These are phyloP conservation scores for Chrysosporium queenslandicum DNA, from an alignment of 2,329 filamentous ascomycete species.

Conservation along the genomic window DNA sequence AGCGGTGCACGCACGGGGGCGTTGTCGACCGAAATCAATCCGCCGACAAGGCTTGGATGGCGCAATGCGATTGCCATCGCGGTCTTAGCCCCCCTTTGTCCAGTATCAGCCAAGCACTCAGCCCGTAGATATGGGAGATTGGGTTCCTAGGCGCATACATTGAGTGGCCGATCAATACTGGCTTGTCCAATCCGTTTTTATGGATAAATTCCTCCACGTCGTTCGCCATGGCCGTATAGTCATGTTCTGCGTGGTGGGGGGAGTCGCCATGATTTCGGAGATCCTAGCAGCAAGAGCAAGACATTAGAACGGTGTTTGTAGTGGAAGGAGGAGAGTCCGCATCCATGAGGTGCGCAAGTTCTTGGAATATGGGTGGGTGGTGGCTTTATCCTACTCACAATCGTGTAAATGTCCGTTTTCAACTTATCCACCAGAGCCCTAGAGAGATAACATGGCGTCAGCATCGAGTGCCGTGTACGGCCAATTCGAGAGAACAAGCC, in stretches of 20 bases:
- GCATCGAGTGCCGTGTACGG: neutral
- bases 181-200: constrained; percentile 50
- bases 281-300: constrained; percentile 45
- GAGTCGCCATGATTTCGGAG: constrained; percentile 87
- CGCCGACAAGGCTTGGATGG: constrained; percentile 53
- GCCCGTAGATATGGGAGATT: neutral
- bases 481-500: neutral
- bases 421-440: constrained; percentile 70
- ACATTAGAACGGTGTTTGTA: neutral
- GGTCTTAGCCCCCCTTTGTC: constrained; percentile 65
- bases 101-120: neutral
- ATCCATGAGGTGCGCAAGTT: neutral
- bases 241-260: constrained; percentile 60
- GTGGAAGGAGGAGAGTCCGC: neutral
- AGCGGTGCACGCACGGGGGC: constrained; percentile 69
- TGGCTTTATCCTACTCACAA: constrained; percentile 45
- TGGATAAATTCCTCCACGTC: constrained; percentile 71
- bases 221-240: constrained; percentile 67
- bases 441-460: neutral
- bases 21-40: constrained; percentile 75
- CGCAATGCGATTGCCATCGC: constrained; percentile 72
- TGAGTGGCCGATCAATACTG: constrained; percentile 75
- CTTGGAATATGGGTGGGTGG: constrained; percentile 12
- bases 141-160: constrained; percentile 50
- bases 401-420: constrained; percentile 62